These are phyloP conservation scores for Candida sojae DNA, from an alignment of 1,139 yeast genomes.

Conservation along the genomic window DNA sequence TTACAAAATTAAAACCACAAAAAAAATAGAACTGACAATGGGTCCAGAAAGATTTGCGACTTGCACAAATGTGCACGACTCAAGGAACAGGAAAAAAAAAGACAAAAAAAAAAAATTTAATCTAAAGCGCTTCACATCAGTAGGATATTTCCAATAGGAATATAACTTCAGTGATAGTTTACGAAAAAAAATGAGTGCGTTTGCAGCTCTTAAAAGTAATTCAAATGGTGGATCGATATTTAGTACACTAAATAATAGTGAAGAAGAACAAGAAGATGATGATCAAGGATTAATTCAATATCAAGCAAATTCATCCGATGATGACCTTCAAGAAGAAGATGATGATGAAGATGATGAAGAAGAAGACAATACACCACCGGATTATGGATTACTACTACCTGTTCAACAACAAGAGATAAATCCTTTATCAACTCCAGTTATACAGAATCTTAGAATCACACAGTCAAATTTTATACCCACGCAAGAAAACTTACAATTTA, in stretches of 20 bases:
- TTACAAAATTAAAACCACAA: background rate
- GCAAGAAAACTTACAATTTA: conserved; percentile 36
- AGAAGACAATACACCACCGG: background rate
- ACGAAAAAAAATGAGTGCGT: conserved; percentile 44
- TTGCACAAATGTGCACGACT: no score
- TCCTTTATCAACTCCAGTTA: background rate
- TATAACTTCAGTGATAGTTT: no score
- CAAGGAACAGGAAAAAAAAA: background rate
- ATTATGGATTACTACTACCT: conserved; percentile 5
- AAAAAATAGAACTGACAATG: background rate
- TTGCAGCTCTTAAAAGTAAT: conserved; percentile 45
- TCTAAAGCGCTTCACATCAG: no score
- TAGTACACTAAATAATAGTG: conserved; percentile 16
- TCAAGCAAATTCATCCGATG: conserved; percentile 27
- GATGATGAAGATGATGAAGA: background rate
- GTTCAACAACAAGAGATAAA: background rate
- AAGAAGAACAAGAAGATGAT: conserved; percentile 17
- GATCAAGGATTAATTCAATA: conserved; percentile 20
- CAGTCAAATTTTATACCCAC: conserved; percentile 35
- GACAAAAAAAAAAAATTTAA: background rate
- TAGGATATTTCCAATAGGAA: background rate
- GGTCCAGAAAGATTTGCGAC: no score
- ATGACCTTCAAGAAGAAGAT: conserved; percentile 17
- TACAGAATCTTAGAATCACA: conserved; percentile 4
- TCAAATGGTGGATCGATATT: conserved; percentile 16